phyloP scores from a whole-genome alignment of 495 filamentous ascomycete species.

The Paragyromitra xinjiangensis region DNA sequence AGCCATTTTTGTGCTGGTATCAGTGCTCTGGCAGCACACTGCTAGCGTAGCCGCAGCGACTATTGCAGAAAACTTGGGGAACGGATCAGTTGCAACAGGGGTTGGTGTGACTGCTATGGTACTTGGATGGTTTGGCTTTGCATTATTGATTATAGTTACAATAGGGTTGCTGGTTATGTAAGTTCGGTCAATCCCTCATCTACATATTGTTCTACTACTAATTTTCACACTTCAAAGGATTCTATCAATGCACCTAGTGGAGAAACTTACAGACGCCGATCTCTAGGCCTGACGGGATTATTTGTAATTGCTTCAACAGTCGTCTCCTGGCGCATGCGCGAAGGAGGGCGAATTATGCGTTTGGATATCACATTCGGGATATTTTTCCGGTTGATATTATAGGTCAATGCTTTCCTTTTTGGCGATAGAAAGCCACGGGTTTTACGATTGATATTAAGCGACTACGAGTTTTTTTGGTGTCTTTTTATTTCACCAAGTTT shows the following conservation, averaged over 20 bases:
- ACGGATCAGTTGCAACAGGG: constrained; percentile 86
- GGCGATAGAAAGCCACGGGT: constrained; percentile 17
- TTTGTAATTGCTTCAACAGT: background rate
- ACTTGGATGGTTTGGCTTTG: constrained; percentile 95
- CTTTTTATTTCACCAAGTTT: background rate
- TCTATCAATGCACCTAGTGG: constrained; percentile 57
- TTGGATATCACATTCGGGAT: background rate
- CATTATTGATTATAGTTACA: constrained; percentile 87
- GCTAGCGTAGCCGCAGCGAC: constrained; percentile 92
- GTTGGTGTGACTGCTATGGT: constrained; percentile 95
- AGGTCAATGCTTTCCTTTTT: background rate
- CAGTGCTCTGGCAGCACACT: constrained; percentile 83
- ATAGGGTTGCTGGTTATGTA: constrained; percentile 91
- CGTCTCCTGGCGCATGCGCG: background rate
- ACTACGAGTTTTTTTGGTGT: constrained; percentile 22
- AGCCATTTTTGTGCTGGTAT: constrained; percentile 79
- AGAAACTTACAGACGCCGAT: constrained; percentile 55
- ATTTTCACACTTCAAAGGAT: constrained; percentile 44
- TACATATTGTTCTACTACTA: background rate
- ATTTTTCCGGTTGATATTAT: background rate
- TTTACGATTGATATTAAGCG: constrained; percentile 28
- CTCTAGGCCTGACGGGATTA: background rate
- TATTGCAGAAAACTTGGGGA: constrained; percentile 93
- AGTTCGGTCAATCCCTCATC: background rate
- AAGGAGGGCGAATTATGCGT: background rate